Evolutionary conservation across 1,284 basidiomycete genomes (phyloP).

Genomic region (Ustilago crameri): DNA sequence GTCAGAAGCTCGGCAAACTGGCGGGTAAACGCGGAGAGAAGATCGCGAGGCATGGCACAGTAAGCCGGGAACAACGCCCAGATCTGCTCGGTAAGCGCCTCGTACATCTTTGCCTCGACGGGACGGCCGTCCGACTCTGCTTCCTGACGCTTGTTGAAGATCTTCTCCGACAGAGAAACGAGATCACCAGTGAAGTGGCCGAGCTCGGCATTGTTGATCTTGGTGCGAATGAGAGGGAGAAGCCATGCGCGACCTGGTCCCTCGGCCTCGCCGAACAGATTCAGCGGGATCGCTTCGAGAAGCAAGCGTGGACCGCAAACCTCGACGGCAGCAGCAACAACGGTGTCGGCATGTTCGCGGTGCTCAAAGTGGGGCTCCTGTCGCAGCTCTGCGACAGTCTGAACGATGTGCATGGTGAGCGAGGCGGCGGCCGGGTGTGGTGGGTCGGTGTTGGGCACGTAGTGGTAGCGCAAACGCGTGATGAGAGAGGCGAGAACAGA

Average conservation of each 20-base stretch:
- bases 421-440: conserved; percentile 72
- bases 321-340: conserved; percentile 83
- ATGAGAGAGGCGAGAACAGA: conserved; percentile 59
- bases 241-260: conserved; percentile 85
- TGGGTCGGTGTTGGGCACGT: conserved; percentile 64
- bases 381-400: conserved; percentile 80
- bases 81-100: conserved; percentile 88
- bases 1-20: conserved; percentile 76
- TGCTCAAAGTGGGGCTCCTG: conserved; percentile 85
- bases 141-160: conserved; percentile 76
- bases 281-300: conserved; percentile 82
- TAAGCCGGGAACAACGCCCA: conserved; percentile 79
- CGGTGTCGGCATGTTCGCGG: conserved; percentile 86
- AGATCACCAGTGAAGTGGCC: conserved; percentile 88
- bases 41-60: conserved; percentile 85
- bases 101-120: conserved; percentile 92
- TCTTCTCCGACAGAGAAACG: conserved; percentile 89
- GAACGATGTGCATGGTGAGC: conserved; percentile 80
- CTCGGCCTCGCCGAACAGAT: conserved; percentile 71
- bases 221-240: conserved; percentile 85
- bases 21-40: conserved; percentile 67
- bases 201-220: conserved; percentile 81
- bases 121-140: conserved; percentile 77
- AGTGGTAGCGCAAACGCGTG: conserved; percentile 55
- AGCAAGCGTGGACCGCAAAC: conserved; percentile 86